Conservation (phyloP, 2,329 filamentous ascomycete species). For the Pseudogymnoascus sp. region DNA sequence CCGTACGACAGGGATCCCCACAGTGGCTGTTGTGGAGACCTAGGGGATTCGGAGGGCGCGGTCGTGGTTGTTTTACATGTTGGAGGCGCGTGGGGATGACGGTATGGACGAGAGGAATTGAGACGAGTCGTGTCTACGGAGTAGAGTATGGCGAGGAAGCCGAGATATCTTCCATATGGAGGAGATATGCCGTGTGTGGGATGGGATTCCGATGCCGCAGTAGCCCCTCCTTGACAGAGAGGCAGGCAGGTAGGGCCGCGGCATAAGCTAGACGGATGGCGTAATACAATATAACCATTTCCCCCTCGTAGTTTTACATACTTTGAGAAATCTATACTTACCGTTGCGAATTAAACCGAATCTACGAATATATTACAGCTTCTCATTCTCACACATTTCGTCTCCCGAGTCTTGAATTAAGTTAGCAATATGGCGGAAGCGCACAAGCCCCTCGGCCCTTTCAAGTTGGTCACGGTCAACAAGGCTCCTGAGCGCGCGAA, state of each 20-base stretch:
- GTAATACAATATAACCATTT: background rate
- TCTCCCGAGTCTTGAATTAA: background rate
- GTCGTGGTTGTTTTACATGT: background rate
- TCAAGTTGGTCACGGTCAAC: slow-evolving; percentile 58
- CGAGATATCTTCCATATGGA: background rate
- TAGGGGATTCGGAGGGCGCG: background rate
- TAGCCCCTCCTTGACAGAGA: background rate
- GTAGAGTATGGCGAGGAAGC: background rate
- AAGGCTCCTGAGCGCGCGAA: slow-evolving; percentile 57
- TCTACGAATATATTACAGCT: background rate
- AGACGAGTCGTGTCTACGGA: background rate
- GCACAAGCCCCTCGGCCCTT: slow-evolving; percentile 42
- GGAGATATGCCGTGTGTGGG: background rate
- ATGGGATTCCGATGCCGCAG: slow-evolving; percentile 1
- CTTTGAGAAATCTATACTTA: background rate
- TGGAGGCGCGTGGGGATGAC: background rate
- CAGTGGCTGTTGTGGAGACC: slow-evolving; percentile 2
- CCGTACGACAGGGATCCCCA: background rate
- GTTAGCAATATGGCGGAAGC: slow-evolving; percentile 15
- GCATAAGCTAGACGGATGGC: background rate
- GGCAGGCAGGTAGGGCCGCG: background rate
- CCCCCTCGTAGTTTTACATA: background rate
- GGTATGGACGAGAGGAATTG: background rate
- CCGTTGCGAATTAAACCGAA: background rate
- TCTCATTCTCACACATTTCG: background rate